These are phyloP conservation scores for Trichoderma sp. DNA, from an alignment of 2,329 filamentous ascomycete species.

Conservation along the genomic window DNA sequence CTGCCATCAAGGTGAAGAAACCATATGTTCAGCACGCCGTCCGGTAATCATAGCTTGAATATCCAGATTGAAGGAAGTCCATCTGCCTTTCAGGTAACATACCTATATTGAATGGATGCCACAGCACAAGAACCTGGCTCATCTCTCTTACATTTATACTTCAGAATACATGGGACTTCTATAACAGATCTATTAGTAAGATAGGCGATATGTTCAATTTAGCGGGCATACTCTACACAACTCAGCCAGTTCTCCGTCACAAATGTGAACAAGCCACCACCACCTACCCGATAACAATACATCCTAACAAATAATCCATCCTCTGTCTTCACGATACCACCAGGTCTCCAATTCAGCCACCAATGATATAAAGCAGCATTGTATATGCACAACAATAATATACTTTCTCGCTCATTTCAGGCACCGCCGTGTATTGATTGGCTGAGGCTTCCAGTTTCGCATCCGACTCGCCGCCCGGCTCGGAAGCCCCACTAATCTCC, in stretches of 20 bases:
- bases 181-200: neutral
- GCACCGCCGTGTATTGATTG: neutral
- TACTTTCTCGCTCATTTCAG: neutral
- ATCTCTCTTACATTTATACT: neutral
- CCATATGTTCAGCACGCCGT: neutral
- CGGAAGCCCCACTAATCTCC: conserved; percentile 9
- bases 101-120: neutral
- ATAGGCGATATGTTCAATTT: no score
- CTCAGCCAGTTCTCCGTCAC: neutral
- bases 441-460: neutral
- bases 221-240: neutral
- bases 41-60: fast-evolving
- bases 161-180: neutral
- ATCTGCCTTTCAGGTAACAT: neutral
- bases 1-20: neutral
- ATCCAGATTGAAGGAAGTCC: neutral
- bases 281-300: neutral
- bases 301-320: no score
- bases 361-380: neutral
- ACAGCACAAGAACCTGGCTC: neutral
- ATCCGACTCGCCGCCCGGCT: neutral
- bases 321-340: neutral
- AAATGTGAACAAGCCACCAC: neutral
- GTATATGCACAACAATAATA: neutral
- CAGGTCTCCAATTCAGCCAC: neutral